Evolutionary conservation across 2,329 filamentous ascomycete species (phyloP), one percentile per base, ranked within the genome.

Genomic region (Incumbomyces delicatus): DNA sequence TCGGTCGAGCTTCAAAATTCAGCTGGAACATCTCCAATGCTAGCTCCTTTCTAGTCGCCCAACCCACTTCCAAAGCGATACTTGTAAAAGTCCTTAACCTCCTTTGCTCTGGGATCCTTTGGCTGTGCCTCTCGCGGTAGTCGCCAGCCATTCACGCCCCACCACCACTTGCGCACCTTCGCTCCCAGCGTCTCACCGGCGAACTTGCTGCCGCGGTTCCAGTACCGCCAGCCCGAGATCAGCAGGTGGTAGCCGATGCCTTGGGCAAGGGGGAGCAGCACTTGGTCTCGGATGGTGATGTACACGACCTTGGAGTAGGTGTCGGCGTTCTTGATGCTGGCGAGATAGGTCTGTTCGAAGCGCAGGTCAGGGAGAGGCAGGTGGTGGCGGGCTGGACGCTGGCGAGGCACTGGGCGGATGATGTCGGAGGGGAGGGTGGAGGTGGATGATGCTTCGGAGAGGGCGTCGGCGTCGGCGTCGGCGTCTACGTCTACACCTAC

Each of bases 261-360:
- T 67, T 96, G 92, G 3, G 85, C 72, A 44, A 98, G 72, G 36
- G 90, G 90, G 69, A 96, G 81, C 20, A 57, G 46, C 70, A 92
- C 85, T 77, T 95, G 92, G 66, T 98, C 92, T 60, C 87, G 75
- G 31, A 85, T 65, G 14, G 92, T 98, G 56, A 98, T 90, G 70
- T 83, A 85, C 6, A 78, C 75, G 29, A 98, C 78, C 63, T 80
- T 79, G 70, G 84, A 82, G 80, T 82, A 89, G 18, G 79, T 81
- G 55, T 92, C 78, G 31, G 88, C 87, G 47, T 79, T 74, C 54
- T 83, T 78, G 57, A 98, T 85, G 68, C 88, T 94, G 58, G 85
- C 83, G 46, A 98, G 76, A 66, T 98, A 98, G 73, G 89, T 95
- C 75, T 98, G 92, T 70, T 98, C 92, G 68, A 96, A 96, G 36